Conservation (phyloP, 1,284 basidiomycete species). For the Wallemia mellicola region DNA sequence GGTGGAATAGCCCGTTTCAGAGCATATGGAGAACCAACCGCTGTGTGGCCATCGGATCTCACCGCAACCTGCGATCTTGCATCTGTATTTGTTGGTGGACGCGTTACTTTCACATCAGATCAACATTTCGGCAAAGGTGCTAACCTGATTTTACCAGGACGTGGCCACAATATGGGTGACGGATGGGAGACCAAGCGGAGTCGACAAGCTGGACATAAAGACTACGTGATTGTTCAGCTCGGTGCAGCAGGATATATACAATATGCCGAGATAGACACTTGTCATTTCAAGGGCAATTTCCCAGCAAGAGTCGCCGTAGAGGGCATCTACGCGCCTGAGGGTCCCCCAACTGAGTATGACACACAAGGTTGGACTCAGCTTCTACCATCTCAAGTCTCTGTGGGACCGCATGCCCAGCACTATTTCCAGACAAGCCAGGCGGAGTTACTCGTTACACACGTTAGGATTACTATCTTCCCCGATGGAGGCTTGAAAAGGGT, state of each 20-base stretch:
- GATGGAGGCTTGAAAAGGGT: conserved; percentile 88
- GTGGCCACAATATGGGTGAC: conserved; percentile 67
- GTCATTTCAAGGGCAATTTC: conserved; percentile 89
- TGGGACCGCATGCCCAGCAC: conserved; percentile 71
- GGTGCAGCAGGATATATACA: conserved; percentile 38
- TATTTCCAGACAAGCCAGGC: conserved; percentile 44
- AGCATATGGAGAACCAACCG: conserved; percentile 47
- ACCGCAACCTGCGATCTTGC: conserved; percentile 43
- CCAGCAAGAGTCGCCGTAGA: conserved; percentile 33
- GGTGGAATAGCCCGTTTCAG: conserved; percentile 76
- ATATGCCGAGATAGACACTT: conserved; percentile 67
- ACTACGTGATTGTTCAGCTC: conserved; percentile 76
- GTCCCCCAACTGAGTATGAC: not conserved
- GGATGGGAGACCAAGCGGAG: conserved; percentile 95
- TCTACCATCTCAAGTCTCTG: conserved; percentile 18
- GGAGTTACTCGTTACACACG: conserved; percentile 38
- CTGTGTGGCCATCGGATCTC: conserved; percentile 28
- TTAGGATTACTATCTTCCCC: conserved; percentile 65
- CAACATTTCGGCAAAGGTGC: conserved; percentile 81
- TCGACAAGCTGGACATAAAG: conserved; percentile 43
- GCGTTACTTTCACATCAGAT: conserved; percentile 48
- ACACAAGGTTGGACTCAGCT: not conserved
- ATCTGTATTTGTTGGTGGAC: conserved; percentile 64
- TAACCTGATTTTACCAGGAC: conserved; percentile 68
- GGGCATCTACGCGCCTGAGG: not conserved